Base-by-base conservation (phyloP, 495 filamentous ascomycete species). In the Neurospora sp. region DNA sequence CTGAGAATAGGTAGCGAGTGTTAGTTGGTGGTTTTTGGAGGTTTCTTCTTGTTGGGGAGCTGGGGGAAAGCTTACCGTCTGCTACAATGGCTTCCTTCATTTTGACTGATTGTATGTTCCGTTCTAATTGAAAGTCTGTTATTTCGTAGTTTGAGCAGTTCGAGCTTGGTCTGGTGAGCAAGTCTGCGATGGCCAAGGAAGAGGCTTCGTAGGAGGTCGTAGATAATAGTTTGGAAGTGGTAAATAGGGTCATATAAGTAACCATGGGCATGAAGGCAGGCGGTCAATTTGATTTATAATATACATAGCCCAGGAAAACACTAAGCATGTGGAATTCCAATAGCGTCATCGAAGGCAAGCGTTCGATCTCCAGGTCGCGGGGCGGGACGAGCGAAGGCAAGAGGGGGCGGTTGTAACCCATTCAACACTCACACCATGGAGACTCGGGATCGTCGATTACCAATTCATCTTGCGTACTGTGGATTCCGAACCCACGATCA, bases 71-170 rank as follows among this genome's bases (percentile, higher is more conserved):
- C 73, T 41, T 72, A 77, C 85, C 88, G 39, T 78, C 77, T 74
- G 73, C 73, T n/a, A 92, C 83, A 18, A 91, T 74, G 0, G 88
- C 89, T 87, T 92, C 89, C 79, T 92, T 92, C 90, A 92, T 92
- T 6, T 31, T 31, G 31, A 31, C 31, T 31, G 31, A 31, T 31
- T 31, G 3, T 31, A 31, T 31, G 31, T 31, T 31, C 31, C 31
- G 31, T 31, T 31, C 31, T 31, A 31, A 31, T 31, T 31, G 31
- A 31, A 31, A 31, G 31, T 31, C 6, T 16, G 2, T 66, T 35
- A 16, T 9, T 18, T 6, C 2, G 27, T 14, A 20, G 4, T 27
- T 27, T 27, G 4, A 12, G 20, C 4, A 59, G 48, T 35, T 66
- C 27, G 12, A 66, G 27, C 3, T 35, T 66, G 27, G 14, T 66